Evolutionary conservation across 2,329 filamentous ascomycete genomes (phyloP), one percentile per base, ranked within the genome.

Genomic region (Trichoderma hamatum): DNA sequence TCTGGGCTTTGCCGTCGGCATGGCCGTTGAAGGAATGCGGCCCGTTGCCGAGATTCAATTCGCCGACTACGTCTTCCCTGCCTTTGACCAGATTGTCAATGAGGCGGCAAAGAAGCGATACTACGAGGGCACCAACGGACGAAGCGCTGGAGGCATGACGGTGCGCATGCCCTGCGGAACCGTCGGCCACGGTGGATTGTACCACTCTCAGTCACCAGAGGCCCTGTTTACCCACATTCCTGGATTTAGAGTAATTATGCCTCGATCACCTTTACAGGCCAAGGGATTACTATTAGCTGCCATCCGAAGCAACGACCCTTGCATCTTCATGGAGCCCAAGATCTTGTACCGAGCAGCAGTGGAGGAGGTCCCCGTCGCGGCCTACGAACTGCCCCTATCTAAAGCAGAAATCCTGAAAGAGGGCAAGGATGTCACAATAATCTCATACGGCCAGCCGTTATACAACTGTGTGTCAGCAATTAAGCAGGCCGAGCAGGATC

Each of bases 21-120:
- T 90, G 43, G 94, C 95, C 0, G 92, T 93, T 7, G 92, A 97
- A 82, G 95, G 95, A 28, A 94, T 97, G 92, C 91, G 91, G 69
- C 93, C 96, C 0, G 88, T 98, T 28, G 95, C 95, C 0, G 96
- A 99, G 82, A 94, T 97, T 67, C 94, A 97, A 78, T 97, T 97
- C 76, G 94, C 94, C 70, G 94, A 97, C 78, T 97, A 97, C 78
- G 90, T 97, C 67, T 97, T 90, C 78, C 94, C 94, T 3, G 94
- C 94, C 0, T 97, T 97, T 75, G 94, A 97, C 76, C 94, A 97
- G 82, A 86, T 97, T 36, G 93, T 97, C 76, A 97, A 97, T 75
- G 94, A 97, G 80, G 94, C 92, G 0, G 92, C 93, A 70, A 97
- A 97, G 81, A 91, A 92, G 76, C 86, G 94, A 68, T 97, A 93